A percentile compares a stretch with the other conserved stretches of the same genome.
Evolutionary conservation across 108 stramenopile species (phyloP).

Genomic region (Nitzschia putrida): DNA sequence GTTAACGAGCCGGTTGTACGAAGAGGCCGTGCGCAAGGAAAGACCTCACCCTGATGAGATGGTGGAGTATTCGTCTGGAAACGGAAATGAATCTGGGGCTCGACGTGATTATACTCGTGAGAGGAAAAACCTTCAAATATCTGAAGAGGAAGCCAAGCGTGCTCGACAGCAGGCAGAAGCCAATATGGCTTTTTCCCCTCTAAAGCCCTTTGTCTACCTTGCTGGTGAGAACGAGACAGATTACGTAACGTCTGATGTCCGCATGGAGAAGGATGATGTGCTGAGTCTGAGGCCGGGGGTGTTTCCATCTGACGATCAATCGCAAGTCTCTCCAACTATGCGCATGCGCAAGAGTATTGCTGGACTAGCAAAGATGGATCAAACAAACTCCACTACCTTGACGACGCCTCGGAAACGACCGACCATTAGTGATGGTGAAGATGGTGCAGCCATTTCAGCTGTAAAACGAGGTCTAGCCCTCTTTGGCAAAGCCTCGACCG

Average conservation of each 20-base stretch:
- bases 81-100: background rate
- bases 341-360: background rate
- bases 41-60: background rate
- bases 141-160: slow-evolving; percentile 26
- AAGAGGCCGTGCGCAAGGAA: slow-evolving; percentile 27
- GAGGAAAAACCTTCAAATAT: slow-evolving; percentile 25
- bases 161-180: slow-evolving; percentile 32
- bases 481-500: slow-evolving; percentile 22
- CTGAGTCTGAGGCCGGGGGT: slow-evolving; percentile 24
- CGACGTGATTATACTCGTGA: slow-evolving; percentile 35
- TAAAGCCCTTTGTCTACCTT: slow-evolving; percentile 3
- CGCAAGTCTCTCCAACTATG: background rate
- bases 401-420: background rate
- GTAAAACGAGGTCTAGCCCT: slow-evolving; percentile 29
- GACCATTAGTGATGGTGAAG: slow-evolving; percentile 13
- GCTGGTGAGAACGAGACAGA: background rate
- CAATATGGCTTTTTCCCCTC: slow-evolving; percentile 15
- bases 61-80: background rate
- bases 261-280: slow-evolving; percentile 22
- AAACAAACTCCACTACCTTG: background rate
- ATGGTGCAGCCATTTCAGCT: slow-evolving; percentile 12
- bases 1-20: slow-evolving; percentile 24
- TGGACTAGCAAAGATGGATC: background rate
- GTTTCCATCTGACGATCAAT: slow-evolving; percentile 2
- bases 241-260: background rate